Evolutionary conservation across 176 grass and related monocot genomes (phyloP).

Genomic region (Sorghum bicolor): Sorghum_bicolor_NCBIv3 NC_012877.2:52007501-52008000

Average conservation of each 20-base stretch:
- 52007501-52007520: too few relatives aligned
- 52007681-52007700: neutral
- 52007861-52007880: neutral
- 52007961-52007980: slow-evolving; percentile 3
- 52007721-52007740: neutral
- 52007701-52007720: too few relatives aligned
- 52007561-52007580: too few relatives aligned
- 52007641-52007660: too few relatives aligned
- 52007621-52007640: too few relatives aligned
- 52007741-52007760: too few relatives aligned
- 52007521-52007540: too few relatives aligned
- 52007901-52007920: neutral
- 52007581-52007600: too few relatives aligned
- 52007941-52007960: neutral
- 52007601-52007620: too few relatives aligned
- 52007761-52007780: neutral
- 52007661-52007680: neutral
- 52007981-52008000: neutral
- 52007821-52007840: slow-evolving; percentile 21
- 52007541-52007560: neutral
- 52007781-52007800: neutral
- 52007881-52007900: slow-evolving; percentile 7
- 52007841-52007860: slow-evolving; percentile 5
- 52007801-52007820: slow-evolving; percentile 23
- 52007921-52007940: neutral